Percentiles rank a stretch among this genome's conserved stretches.
phyloP scores from a whole-genome alignment of 2,329 filamentous ascomycete genomes.

The Clarireedia monteithiana region DNA sequence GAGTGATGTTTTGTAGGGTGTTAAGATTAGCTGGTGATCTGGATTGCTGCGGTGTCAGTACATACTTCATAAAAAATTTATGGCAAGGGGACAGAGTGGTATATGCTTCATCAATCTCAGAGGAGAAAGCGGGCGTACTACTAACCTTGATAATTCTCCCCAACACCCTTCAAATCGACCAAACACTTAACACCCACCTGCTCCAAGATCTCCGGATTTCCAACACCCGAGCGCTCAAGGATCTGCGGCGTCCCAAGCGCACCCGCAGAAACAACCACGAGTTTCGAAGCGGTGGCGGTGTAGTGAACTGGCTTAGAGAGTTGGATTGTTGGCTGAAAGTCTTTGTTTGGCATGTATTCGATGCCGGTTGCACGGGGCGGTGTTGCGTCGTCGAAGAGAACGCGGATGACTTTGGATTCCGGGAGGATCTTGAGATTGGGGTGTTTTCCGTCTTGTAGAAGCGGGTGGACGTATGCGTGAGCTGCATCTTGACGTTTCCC shows the following conservation, averaged over 20 bases:
- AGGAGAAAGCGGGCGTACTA: neutral
- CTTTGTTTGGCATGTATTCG: conserved; percentile 45
- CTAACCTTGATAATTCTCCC: conserved; percentile 41
- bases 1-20: conserved; percentile 43
- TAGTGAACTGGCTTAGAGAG: conserved; percentile 26
- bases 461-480: conserved; percentile 45
- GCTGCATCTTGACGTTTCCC: conserved; percentile 52
- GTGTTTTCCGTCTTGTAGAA: conserved; percentile 39
- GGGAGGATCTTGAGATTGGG: conserved; percentile 53
- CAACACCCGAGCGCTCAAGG: conserved; percentile 56
- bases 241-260: conserved; percentile 34
- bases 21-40: conserved; percentile 45
- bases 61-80: neutral
- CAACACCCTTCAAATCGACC: conserved; percentile 43
- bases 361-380: conserved; percentile 48
- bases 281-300: conserved; percentile 42
- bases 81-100: neutral
- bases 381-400: conserved; percentile 42
- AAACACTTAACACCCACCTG: conserved; percentile 39
- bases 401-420: conserved; percentile 46
- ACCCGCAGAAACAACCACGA: conserved; percentile 42
- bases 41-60: too few species aligned
- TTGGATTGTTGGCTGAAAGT: conserved; percentile 31
- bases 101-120: neutral
- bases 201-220: conserved; percentile 41